Percentiles rank a stretch among this genome's conserved stretches.
Evolutionary conservation across 768 basidiomycete species (phyloP).

Genomic region (Pleurotus cornucopiae): DNA sequence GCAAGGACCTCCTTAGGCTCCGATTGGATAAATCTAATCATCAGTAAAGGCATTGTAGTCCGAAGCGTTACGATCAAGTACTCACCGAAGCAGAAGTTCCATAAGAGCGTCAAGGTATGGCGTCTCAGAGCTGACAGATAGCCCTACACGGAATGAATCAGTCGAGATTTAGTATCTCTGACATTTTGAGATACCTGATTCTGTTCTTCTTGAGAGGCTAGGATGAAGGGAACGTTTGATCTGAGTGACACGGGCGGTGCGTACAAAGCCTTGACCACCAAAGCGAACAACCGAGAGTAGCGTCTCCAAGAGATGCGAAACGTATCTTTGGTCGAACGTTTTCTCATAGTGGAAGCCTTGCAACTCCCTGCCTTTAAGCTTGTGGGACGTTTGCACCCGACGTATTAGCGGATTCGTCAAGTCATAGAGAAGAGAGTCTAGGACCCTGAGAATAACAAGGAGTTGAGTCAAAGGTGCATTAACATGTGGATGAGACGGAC

Average conservation of each 20-base stretch:
- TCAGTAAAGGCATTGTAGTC: not conserved
- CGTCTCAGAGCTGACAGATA: conserved; percentile 39
- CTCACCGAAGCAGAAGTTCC: conserved; percentile 69
- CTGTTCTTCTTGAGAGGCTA: conserved; percentile 58
- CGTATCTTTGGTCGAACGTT: conserved; percentile 72
- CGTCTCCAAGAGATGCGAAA: conserved; percentile 72
- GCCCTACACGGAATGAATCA: conserved; percentile 23
- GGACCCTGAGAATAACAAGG: conserved; percentile 45
- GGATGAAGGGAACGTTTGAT: conserved; percentile 64
- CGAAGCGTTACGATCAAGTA: not conserved
- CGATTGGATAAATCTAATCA: conserved; percentile 65
- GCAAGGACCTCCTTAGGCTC: conserved; percentile 56
- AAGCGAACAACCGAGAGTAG: conserved; percentile 76
- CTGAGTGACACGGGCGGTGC: conserved; percentile 60
- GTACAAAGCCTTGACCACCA: conserved; percentile 85
- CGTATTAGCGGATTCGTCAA: conserved; percentile 68
- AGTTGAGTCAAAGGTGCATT: not conserved
- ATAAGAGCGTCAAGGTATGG: conserved; percentile 78
- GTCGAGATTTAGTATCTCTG: not conserved
- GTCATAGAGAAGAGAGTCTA: conserved; percentile 83
- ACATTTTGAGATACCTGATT: conserved; percentile 40
- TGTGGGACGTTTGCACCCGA: conserved; percentile 42
- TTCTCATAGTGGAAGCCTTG: conserved; percentile 66
- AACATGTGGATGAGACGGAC: conserved; percentile 34
- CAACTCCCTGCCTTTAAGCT: conserved; percentile 63